Base-by-base conservation (phyloP, 2,329 filamentous ascomycete species). In the Trichoderma endophyticum region DNA sequence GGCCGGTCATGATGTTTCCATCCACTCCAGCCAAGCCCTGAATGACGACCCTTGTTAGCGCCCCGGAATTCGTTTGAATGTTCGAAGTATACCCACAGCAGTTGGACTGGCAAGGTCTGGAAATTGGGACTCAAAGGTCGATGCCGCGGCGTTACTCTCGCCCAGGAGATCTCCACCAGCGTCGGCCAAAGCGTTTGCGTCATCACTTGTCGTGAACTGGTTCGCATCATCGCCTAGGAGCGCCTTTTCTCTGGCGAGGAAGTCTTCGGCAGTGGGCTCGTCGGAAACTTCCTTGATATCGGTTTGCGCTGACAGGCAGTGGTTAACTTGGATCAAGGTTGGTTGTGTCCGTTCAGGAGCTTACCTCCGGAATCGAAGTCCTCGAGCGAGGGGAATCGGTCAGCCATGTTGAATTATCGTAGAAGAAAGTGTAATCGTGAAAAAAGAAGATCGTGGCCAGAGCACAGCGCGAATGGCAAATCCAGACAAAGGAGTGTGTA, bases 151-250 rank as follows among this genome's bases (percentile, higher is more conserved):
- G 73, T 84, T 91, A 63, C 89, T 90, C 63, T 90, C 90, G 66
- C 95, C 87, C 72, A 97, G 85, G 78, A 96, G 90, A 75, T 93
- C 92, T 74, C 91, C 90, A 69, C 84, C 87, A 75, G 89, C 85
- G 77, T 92, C 90, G 75, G 87, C 88, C 70, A 90, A 87, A 54
- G 89, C 89, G 71, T 87, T 87, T 72, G 87, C 85, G 80, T 97
- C 93, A 79, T 91, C 90, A 73, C 90, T 87, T 36, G 93, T 92
- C 74, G 92, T 87, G 82, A 99, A 99, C 84, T 95, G 93, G 77
- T 94, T 89, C 73, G 96, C 96, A 82, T 98, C 96, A 75, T 97
- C 96, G 75, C 96, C 96, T 8, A 99, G 90, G 21, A 92, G 83
- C 73, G 94, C 96, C 79, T 94, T 93, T 85, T 99, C 96, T 76